phyloP scores from a whole-genome alignment of 2,329 filamentous ascomycete genomes.

The Fusarium buharicum region DNA sequence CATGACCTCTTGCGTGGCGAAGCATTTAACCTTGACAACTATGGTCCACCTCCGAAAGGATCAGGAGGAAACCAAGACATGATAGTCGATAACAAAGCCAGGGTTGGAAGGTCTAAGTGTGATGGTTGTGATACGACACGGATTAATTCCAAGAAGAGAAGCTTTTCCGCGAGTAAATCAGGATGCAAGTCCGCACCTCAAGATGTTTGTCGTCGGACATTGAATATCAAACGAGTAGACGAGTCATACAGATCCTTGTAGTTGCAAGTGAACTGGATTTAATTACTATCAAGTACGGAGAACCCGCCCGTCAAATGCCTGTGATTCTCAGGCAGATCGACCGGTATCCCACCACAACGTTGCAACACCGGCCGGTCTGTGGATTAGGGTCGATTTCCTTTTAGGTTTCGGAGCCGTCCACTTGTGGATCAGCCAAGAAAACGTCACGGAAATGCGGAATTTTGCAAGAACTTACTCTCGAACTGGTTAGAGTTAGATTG shows the following conservation, averaged over 20 bases:
- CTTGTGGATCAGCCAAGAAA: neutral
- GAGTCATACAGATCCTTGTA: neutral
- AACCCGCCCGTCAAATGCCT: neutral
- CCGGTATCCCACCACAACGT: conserved; percentile 6
- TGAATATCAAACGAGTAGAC: neutral
- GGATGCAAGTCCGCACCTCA: neutral
- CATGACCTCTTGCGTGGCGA: neutral
- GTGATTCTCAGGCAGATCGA: conserved; percentile 7
- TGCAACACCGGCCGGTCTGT: neutral
- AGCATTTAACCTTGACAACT: neutral
- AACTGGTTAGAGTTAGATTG: neutral
- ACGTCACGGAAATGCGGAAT: neutral
- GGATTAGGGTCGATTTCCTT: neutral
- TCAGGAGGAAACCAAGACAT: neutral
- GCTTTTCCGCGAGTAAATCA: neutral
- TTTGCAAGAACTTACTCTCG: neutral
- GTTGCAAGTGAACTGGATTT: neutral
- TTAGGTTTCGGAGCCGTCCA: neutral
- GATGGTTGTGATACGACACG: neutral
- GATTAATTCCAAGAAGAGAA: conserved; percentile 5
- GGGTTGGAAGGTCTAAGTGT: neutral
- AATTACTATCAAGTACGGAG: neutral
- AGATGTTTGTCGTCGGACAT: too few relatives aligned
- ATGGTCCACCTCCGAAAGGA: neutral
- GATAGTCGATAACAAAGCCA: neutral